Evolutionary conservation across 768 basidiomycete genomes (phyloP).

Genomic region (Amanita pallidorosea): DNA sequence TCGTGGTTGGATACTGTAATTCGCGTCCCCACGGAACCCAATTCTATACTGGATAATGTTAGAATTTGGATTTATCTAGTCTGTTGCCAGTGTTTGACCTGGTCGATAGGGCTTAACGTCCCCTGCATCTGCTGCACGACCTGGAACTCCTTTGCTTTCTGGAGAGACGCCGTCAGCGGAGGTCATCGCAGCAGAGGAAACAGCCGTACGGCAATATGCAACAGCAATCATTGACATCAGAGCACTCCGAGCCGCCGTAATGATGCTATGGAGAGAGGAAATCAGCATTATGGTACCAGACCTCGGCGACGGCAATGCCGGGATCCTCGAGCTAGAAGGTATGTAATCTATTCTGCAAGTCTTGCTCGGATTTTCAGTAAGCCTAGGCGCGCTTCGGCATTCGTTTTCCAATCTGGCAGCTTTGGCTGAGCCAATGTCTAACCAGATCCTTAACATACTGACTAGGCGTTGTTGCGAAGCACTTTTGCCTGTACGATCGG

Average conservation of each 20-base stretch:
- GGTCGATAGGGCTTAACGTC: slow-evolving; percentile 1
- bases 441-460: slow-evolving; percentile 60
- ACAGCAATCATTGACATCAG: slow-evolving; percentile 61
- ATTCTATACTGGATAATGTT: background rate
- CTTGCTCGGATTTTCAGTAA: slow-evolving; percentile 1
- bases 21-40: slow-evolving; percentile 17
- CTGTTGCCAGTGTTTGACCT: too few relatives aligned
- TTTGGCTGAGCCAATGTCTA: slow-evolving; percentile 47
- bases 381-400: slow-evolving; percentile 43
- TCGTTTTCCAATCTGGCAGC: slow-evolving; percentile 37
- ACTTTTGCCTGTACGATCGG: slow-evolving; percentile 73
- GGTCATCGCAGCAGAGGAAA: slow-evolving; percentile 49
- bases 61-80: background rate
- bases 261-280: slow-evolving; percentile 57
- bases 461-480: slow-evolving; percentile 77
- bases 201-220: slow-evolving; percentile 52
- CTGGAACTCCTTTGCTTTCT: slow-evolving; percentile 40
- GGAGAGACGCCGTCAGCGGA: slow-evolving; percentile 44
- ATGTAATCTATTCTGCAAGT: background rate
- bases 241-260: slow-evolving; percentile 38
- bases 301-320: slow-evolving; percentile 18
- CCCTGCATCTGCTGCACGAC: slow-evolving; percentile 25
- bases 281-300: slow-evolving; percentile 54
- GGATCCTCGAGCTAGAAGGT: slow-evolving; percentile 42
- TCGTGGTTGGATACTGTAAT: slow-evolving; percentile 63